Base-by-base conservation (phyloP, 2,329 filamentous ascomycete species). In the Pseudocercospora fuligena region DNA sequence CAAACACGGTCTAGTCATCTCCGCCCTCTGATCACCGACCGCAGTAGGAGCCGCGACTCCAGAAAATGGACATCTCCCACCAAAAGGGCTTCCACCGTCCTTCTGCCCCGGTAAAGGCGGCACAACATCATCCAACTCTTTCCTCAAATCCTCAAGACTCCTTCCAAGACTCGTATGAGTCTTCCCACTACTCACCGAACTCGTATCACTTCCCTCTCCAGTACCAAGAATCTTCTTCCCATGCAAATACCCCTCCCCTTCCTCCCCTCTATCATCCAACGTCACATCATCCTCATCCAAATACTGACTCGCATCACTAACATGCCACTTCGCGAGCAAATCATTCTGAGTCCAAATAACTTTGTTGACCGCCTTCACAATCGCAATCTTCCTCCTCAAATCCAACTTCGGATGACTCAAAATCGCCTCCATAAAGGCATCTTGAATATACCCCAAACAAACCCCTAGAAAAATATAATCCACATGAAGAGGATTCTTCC, bases 341-440 rank as follows among this genome's bases (percentile, higher is more conserved):
- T 94, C 92, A 76, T 94, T 94, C 79, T 94, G 92, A 71, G 94
- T 93, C 91, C 92, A 94, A 70, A 94, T 89, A 27, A 94, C 89
- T 78, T 95, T 94, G 69, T 88, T 88, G 23, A 94, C 82, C 0
- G 92, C 92, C 76, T 90, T 91, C 56, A 94, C 85, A 4, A 94
- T 84, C 23, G 87, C 89, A 19, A 90, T 89, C 80, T 94, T 94
- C 78, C 86, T 86, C 65, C 84, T 82, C 73, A 92, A 83, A 43
- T 85, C 83, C 43, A 95, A 82, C 2, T 86, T 85, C 0, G 90
- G 90, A 73, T 93, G 85, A 3, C 86, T 89, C 59, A 94, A 85
- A 60, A 94, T 88, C 16, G 91, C 91, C 75, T 93, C 91, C 25
- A 87, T 90, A 72, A 94, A 85, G 21, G 92, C 86, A 74, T 94